A percentile compares a stretch with the other conserved stretches of the same genome.
Evolutionary conservation across 2,329 filamentous ascomycete species (phyloP).

Genomic region (Gnomoniopsis sp.): DNA sequence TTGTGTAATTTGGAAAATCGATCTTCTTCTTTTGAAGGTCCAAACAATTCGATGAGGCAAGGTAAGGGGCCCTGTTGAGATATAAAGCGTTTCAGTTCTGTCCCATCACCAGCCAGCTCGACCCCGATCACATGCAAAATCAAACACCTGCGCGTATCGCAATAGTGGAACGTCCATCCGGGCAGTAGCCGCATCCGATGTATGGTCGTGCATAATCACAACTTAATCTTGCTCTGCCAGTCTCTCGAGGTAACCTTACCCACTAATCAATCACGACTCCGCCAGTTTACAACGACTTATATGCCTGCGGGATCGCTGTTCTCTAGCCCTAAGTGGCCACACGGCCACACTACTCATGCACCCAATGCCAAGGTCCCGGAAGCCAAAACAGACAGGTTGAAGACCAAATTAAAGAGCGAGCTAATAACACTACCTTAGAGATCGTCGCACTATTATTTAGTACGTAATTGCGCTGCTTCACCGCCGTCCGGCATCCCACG

Average conservation of each 20-base stretch:
- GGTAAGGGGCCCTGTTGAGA: neutral
- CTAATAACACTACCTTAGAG: too few relatives aligned
- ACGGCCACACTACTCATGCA: neutral
- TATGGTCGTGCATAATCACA: conserved; percentile 1
- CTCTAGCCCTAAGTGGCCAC: too few relatives aligned
- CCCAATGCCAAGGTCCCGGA: too few relatives aligned
- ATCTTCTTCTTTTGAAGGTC: neutral
- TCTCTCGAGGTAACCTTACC: neutral
- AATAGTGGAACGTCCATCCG: neutral
- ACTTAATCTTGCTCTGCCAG: neutral
- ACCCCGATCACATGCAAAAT: conserved; percentile 14
- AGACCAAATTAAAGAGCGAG: too few relatives aligned
- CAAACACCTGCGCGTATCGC: neutral
- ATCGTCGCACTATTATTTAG: too few relatives aligned
- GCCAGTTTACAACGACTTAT: neutral
- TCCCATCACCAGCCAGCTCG: conserved; percentile 1
- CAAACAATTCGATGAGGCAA: neutral
- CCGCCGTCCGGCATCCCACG: too few relatives aligned
- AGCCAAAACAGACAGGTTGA: too few relatives aligned
- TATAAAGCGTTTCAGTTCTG: conserved; percentile 15
- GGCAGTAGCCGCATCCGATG: conserved; percentile 12
- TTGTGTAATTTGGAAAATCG: neutral
- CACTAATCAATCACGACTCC: neutral
- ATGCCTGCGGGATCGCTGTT: too few relatives aligned
- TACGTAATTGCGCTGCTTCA: too few relatives aligned